A percentile compares a stretch with the other conserved stretches of the same genome.
These are phyloP conservation scores for Coemansia sp. DNA, from an alignment of 192 early-diverging fungal species.

Conservation along the genomic window DNA sequence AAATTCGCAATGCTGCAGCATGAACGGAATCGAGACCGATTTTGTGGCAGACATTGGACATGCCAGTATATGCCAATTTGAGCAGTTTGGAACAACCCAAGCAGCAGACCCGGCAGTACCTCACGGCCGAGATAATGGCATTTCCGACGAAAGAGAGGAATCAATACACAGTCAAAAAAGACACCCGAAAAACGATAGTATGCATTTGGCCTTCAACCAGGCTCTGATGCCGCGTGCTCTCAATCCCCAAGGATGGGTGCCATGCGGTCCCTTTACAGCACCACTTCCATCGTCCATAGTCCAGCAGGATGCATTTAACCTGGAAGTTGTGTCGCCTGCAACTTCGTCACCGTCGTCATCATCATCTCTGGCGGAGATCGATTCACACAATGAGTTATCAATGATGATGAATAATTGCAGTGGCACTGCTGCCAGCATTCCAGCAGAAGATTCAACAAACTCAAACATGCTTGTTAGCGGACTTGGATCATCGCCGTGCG, in stretches of 20 bases:
- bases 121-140: neutral
- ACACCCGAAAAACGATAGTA: neutral
- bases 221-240: conserved; percentile 13
- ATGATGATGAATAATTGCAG: neutral
- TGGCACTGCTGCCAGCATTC: neutral
- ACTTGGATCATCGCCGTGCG: conserved; percentile 16
- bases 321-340: conserved; percentile 14
- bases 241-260: conserved; percentile 36
- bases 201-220: conserved; percentile 27
- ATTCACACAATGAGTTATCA: conserved; percentile 1
- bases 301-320: conserved; percentile 4
- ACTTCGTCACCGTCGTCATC: conserved; percentile 3
- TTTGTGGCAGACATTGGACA: neutral
- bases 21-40: neutral
- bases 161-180: neutral
- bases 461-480: conserved; percentile 17
- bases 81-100: neutral
- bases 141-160: neutral
- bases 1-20: neutral
- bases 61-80: neutral
- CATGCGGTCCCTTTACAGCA: conserved; percentile 34
- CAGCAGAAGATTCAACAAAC: conserved; percentile 2
- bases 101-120: neutral
- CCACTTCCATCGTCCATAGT: conserved; percentile 19
- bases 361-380: conserved; percentile 21